Evolutionary conservation across 257 asterid species (phyloP).

Genomic region (Rubia yunnanensis): DNA sequence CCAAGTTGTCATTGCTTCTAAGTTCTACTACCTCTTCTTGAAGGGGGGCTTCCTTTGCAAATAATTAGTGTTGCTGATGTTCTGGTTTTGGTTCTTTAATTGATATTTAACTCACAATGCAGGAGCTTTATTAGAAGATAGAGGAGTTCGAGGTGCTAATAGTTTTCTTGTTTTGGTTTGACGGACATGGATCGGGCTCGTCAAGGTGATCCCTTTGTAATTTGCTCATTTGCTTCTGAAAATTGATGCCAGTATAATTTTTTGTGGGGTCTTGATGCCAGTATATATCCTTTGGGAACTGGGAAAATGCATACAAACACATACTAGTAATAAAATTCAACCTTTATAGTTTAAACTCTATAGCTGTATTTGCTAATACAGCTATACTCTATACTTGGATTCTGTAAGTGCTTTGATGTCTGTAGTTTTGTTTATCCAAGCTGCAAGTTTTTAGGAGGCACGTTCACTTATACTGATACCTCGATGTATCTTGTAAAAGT

Average conservation of each 20-base stretch:
- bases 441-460: neutral
- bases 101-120: neutral
- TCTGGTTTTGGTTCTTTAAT: neutral
- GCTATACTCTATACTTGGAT: neutral
- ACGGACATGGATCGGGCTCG: conserved; percentile 12
- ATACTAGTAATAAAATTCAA: neutral
- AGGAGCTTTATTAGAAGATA: conserved; percentile 16
- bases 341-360: neutral
- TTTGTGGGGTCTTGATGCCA: neutral
- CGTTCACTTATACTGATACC: neutral
- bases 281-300: neutral
- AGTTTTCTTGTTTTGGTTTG: neutral
- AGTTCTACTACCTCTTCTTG: no score
- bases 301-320: neutral
- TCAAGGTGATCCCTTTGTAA: conserved; percentile 2
- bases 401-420: neutral
- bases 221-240: neutral
- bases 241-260: neutral
- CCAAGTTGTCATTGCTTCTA: neutral
- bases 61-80: neutral
- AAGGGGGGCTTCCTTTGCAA: neutral
- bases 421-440: neutral
- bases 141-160: conserved; percentile 1
- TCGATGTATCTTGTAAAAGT: neutral
- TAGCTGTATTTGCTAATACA: neutral